Base-by-base conservation (phyloP, 2,329 filamentous ascomycete species). In the Juglanconis oblonga region DNA sequence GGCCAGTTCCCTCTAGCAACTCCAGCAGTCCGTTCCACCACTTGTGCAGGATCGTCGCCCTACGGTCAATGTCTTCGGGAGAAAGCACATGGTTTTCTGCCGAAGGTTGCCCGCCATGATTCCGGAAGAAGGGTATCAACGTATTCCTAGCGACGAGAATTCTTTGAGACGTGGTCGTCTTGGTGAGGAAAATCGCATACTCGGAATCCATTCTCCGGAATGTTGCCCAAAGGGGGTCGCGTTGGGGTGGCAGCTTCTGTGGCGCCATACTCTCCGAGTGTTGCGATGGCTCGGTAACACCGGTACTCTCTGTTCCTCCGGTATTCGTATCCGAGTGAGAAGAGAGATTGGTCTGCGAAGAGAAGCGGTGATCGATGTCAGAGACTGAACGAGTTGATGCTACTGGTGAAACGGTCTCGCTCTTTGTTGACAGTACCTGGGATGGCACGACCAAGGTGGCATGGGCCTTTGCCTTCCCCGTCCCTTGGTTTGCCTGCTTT, bases 11-110 rank as follows among this genome's bases (percentile, higher is more conserved):
- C 65, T 92, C 87, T 31, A 97, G 82, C 79, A 96, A 86, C 62
- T 95, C 92, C 58, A 97, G 76, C 44, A 97, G 78, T 1, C 85
- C 87, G 48, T 82, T 88, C 93, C 93, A 97, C 93, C 93, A 97
- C 70, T 91, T 93, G 71, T 95, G 91, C 60, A 97, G 76, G 52
- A 96, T 91, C 49, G 86, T 87, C 2, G 89, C 84, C 62, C 93
- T 84, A 40, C 89, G 84, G 68, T 97, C 92, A 49, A 97, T 75
- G 70, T 96, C 91, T 75, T 96, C 91, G 2, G 91, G 81, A n/a
- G 84, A 79, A 50, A 97, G 78, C 14, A 64, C 38, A 17, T 65
- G 59, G 62, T 80, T 83, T 33, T 71, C 71, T 67, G 85, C 88
- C 8, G 90, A 91, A 1, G 84, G 76, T 68, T 94, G 88, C 38